Evolutionary conservation across 805 yeast genomes (phyloP).

Genomic region (Saccharomycopsis fermentans): DNA sequence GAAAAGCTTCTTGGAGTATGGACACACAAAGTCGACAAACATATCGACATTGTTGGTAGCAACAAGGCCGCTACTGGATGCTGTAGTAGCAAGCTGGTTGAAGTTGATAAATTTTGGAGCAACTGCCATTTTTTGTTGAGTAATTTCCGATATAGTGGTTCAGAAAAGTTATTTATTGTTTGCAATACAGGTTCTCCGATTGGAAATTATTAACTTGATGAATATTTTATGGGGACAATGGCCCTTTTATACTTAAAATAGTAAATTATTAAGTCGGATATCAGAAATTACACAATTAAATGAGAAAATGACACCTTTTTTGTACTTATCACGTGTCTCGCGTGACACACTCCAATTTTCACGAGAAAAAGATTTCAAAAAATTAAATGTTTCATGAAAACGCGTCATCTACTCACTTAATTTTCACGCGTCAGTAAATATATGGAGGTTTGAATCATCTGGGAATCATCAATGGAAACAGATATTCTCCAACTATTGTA

Average conservation of each 20-base stretch:
- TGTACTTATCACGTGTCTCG: neutral
- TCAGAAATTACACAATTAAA: neutral
- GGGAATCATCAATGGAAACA: too few relatives aligned
- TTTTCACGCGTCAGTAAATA: too few relatives aligned
- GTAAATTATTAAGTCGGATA: neutral
- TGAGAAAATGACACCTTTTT: neutral
- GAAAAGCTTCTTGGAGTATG: conserved; percentile 58
- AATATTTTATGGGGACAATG: too few relatives aligned
- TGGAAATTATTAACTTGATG: too few relatives aligned
- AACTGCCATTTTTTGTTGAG: conserved; percentile 14
- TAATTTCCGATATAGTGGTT: neutral
- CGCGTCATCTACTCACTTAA: too few relatives aligned
- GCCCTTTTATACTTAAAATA: too few relatives aligned
- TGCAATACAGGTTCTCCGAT: too few relatives aligned
- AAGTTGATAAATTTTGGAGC: conserved; percentile 15
- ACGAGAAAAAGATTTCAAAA: too few relatives aligned
- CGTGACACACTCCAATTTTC: neutral
- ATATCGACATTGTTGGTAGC: conserved; percentile 36
- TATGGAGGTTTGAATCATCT: too few relatives aligned
- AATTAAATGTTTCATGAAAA: too few relatives aligned
- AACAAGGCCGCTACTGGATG: neutral
- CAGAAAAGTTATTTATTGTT: neutral
- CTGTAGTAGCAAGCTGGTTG: conserved; percentile 3
- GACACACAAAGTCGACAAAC: conserved; percentile 71
- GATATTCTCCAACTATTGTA: too few relatives aligned